Base-by-base conservation (phyloP, 2,329 filamentous ascomycete species). In the Domatiomyces catenatus region DNA sequence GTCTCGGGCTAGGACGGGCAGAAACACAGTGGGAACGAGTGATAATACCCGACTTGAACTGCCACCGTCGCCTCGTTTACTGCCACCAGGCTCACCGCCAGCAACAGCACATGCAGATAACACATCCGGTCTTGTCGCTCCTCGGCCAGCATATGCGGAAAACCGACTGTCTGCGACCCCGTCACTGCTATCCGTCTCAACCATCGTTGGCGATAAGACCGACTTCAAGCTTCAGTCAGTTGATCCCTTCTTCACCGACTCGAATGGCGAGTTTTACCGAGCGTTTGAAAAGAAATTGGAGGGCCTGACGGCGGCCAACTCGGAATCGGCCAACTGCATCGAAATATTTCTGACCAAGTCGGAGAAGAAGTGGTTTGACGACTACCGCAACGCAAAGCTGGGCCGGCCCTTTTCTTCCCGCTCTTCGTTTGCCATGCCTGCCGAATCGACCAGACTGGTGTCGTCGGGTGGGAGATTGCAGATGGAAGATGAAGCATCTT, bases 191-290 rank as follows among this genome's bases (percentile, higher is more conserved):
- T 79, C 75, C 24, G 67, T 80, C 3, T 69, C 77, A 49, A 71
- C 71, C 2, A 71, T 83, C 26, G 70, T 81, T 22, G 76, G 78
- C 17, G 76, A 77, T 52, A 79, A 79, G 60, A 75, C 74, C 49
- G 74, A 80, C 58, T 79, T 75, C 60, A 74, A 76, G 54, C 71
- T 82, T 15, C 80, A 83, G 60, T 79, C 81, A 50, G 76, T 83
- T 0, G 78, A 80, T 56, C 80, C 79, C 2, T 80, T 78, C 66
- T 84, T 84, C 66, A 82, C 75, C 5, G 80, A 83, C 60, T 73
- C 74, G 46, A 77, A 72, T 32, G 79, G 78, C 28, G 71, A 79
- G 54, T 83, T 79, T 62, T 79, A 76, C 55, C 69, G 69, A 53
- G 70, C 67, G 1, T 83, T 81, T 54, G 74, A 77, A 51, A 71